Base-by-base conservation (phyloP, 2,329 filamentous ascomycete species). In the Penicillium digitatum region DNA sequence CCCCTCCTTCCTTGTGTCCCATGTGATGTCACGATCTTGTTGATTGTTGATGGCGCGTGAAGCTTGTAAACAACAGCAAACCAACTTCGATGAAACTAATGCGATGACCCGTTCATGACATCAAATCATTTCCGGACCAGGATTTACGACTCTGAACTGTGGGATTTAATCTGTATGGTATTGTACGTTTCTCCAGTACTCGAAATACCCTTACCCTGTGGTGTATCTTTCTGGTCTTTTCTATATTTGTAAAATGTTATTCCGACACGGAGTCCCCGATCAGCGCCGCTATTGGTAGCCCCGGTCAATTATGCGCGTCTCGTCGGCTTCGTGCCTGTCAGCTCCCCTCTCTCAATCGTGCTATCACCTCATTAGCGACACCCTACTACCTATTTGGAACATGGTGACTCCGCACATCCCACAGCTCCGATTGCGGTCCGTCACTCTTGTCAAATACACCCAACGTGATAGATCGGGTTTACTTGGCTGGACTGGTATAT, bases 101-200 rank as follows among this genome's bases (percentile, higher is more conserved):
- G 57, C 61, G 60, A 32, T 52, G 45, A 63, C 66, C 65, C 65
- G 63, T 67, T 63, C 32, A 59, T 62, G 61, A 63, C 56, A 62
- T 61, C 60, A 55, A 57, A 16, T 22, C 2, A 20, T n/a, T 42
- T 18, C 39, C 22, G 46, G 22, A 35, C 26, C 50, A 47, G 34
- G 43, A 53, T 53, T 48, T 29, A 20, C 5, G 22, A 38, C 46
- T 24, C 6, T 26, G 24, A 26, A 3, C 24, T 26, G 3, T 26
- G 24, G 3, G 24, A 26, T 6, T 6, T 3, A 26, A 26, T 26
- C 9, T 43, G 44, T 49, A 49, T 42, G 49, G 37, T 54, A 40
- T 57, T 47, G 22, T 37, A 48, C 44, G 50, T 34, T 35, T 40
- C 20, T 42, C 18, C 37, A 55, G 45, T 58, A 60, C 58, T 44